phyloP scores from a whole-genome alignment of 148 eudicot genomes.

The Euryodendron excelsum region DNA sequence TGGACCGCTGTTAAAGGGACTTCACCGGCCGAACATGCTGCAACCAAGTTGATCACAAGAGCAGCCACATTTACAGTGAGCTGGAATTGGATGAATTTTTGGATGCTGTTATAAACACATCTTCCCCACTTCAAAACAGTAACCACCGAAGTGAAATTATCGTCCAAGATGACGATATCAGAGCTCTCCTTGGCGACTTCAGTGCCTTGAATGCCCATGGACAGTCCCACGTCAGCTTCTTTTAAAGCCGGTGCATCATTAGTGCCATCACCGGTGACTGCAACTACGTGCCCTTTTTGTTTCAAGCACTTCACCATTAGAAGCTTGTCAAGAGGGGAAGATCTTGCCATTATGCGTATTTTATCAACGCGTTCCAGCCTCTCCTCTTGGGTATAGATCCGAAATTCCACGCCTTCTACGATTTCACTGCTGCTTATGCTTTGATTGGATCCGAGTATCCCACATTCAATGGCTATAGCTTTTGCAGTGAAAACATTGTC shows the following conservation, averaged over 20 bases:
- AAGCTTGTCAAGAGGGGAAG: constrained; percentile 3
- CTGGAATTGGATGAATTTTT: constrained; percentile 4
- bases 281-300: neutral
- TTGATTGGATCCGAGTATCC: too few species aligned
- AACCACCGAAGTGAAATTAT: neutral
- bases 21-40: neutral
- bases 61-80: neutral
- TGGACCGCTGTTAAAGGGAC: constrained; percentile 1
- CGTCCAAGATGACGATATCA: neutral
- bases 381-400: neutral
- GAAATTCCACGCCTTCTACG: neutral
- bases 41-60: constrained; percentile 9
- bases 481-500: too few species aligned
- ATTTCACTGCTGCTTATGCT: too few species aligned
- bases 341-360: neutral
- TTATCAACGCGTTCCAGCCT: neutral
- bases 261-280: constrained; percentile 3
- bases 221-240: constrained; percentile 5
- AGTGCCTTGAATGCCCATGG: constrained; percentile 5
- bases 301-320: constrained; percentile 2
- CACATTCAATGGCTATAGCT: too few species aligned
- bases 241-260: neutral
- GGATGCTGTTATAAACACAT: constrained; percentile 3
- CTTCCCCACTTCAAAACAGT: constrained; percentile 7
- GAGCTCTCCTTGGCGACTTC: constrained; percentile 2